Base-by-base conservation (phyloP, 495 filamentous ascomycete genomes). In the Xylaria bambusicola region DNA sequence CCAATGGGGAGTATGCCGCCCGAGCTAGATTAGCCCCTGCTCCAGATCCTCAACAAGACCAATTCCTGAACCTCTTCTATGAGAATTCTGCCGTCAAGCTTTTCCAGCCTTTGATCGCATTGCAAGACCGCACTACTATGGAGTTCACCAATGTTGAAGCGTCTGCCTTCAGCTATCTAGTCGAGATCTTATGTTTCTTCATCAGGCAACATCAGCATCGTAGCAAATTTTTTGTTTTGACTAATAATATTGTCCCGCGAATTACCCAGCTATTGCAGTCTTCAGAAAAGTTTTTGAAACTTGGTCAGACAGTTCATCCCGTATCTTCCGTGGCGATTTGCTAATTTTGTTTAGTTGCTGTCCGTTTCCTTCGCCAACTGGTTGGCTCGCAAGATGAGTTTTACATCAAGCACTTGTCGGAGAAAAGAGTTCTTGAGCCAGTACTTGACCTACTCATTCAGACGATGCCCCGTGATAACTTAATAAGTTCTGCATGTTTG, bases 161-260 rank as follows among this genome's bases (percentile, higher is more conserved):
- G 23, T 89, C 91, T 6, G 78, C 97, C 26, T 94, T 92, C 74
- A 85, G 86, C 13, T 93, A 97, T 71, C 80, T 98, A 48, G 90
- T 97, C 51, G 94, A 98, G 68, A 92, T 97, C 36, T 83, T 98
- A 24, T 95, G 90, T 67, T 98, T 96, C 73, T 96, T 96, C 72
- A 87, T 97, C 64, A 88, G 92, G 46, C 88, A 92, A 63, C 93
- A 98, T 69, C 80, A 88, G 27, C 88, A 88, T 68, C 85, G 90
- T 56, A 93, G 87, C 70, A 94, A 93, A 72, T 91, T 86, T 68
- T 95, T 97, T 68, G 88, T 98, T 21, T 78, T 96, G 21, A 82
- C 83, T 10, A 86, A 97, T 68, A 86, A 87, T 41, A 82, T 98
- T 42, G 86, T 89, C 15, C 83, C 84, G 61, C 85, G 92, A 20